Percentiles rank a stretch among this genome's conserved stretches.
phyloP scores from a whole-genome alignment of 495 filamentous ascomycete genomes.

The Ascobolus immersus region DNA sequence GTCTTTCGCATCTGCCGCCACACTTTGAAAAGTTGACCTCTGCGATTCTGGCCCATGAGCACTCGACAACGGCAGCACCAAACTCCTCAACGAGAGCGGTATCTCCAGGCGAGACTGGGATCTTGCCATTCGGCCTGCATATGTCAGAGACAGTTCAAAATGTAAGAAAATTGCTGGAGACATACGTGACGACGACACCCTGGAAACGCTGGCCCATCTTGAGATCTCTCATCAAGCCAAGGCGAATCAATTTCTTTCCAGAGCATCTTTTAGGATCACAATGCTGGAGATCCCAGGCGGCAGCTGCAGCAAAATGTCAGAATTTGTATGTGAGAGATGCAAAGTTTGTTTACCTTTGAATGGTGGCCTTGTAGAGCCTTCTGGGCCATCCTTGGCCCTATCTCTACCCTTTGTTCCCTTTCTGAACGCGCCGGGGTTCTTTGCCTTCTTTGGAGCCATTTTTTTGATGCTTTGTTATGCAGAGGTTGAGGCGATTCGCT shows the following conservation, averaged over 20 bases:
- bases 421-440: too few relatives aligned
- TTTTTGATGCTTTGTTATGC: too few relatives aligned
- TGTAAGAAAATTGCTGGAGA: constrained; percentile 1
- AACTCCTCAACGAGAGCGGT: constrained; percentile 53
- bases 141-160: neutral
- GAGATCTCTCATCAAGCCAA: constrained; percentile 81
- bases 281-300: constrained; percentile 92
- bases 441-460: too few relatives aligned
- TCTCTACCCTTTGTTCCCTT: too few relatives aligned
- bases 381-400: too few relatives aligned
- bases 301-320: constrained; percentile 54
- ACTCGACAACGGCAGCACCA: constrained; percentile 90
- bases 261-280: constrained; percentile 95
- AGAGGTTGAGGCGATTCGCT: too few relatives aligned
- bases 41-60: constrained; percentile 75
- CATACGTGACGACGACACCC: constrained; percentile 68
- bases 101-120: constrained; percentile 57
- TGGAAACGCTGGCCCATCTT: constrained; percentile 70
- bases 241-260: constrained; percentile 72
- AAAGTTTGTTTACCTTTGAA: constrained; percentile 11
- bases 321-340: neutral
- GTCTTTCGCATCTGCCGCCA: constrained; percentile 77
- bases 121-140: constrained; percentile 62
- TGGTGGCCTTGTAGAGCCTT: constrained; percentile 6
- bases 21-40: constrained; percentile 82